These are phyloP conservation scores for Silene coronaria DNA, from an alignment of 179 eudicot genomes.

Conservation along the genomic window DNA sequence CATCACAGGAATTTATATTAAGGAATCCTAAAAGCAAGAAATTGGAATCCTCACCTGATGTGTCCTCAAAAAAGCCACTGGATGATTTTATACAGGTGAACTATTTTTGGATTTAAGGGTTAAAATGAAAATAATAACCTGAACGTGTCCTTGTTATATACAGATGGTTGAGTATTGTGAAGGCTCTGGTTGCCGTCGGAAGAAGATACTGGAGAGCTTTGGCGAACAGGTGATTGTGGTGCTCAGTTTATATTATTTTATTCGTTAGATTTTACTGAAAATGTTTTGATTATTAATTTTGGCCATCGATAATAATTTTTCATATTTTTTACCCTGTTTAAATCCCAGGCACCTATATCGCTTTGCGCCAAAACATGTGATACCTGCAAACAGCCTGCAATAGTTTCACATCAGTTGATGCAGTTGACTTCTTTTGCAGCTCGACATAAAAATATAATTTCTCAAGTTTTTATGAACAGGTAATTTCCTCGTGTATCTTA, in stretches of 20 bases:
- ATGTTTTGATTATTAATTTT: conserved; percentile 2
- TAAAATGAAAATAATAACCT: neutral
- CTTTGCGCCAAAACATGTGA: conserved; percentile 76
- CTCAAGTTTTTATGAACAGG: conserved; percentile 64
- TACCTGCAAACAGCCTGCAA: conserved; percentile 74
- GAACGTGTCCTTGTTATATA: conserved; percentile 12
- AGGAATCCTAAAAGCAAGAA: conserved; percentile 59
- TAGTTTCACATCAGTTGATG: conserved; percentile 57
- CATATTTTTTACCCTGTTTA: conserved; percentile 3
- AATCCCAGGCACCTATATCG: conserved; percentile 51
- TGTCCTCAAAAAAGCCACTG: conserved; percentile 57
- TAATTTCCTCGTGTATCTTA: conserved; percentile 19
- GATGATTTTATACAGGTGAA: conserved; percentile 68
- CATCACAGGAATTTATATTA: conserved; percentile 65
- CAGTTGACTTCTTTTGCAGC: conserved; percentile 48
- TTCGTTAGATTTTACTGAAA: neutral
- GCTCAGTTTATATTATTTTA: neutral
- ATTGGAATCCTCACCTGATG: conserved; percentile 45
- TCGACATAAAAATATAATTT: conserved; percentile 38
- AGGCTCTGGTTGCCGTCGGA: conserved; percentile 73
- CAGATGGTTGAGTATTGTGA: conserved; percentile 91
- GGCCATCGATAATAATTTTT: neutral
- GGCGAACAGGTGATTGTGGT: conserved; percentile 65
- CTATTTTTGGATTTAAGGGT: conserved; percentile 2
- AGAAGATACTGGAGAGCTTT: conserved; percentile 70